These are phyloP conservation scores for Nevesoporus exiguus DNA, from an alignment of 768 basidiomycete species.

Conservation along the genomic window DNA sequence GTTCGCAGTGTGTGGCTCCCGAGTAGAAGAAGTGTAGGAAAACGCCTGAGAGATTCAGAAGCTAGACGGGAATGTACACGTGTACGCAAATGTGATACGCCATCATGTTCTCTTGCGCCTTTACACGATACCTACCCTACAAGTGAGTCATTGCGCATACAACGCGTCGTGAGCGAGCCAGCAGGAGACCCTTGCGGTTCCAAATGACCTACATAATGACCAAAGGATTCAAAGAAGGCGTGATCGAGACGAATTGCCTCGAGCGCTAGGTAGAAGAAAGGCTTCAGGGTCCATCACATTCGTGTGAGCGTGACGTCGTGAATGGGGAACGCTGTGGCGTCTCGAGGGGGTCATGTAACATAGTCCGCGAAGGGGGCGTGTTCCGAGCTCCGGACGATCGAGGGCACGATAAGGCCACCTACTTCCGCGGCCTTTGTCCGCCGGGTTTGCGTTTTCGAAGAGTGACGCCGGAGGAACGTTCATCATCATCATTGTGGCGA, in stretches of 20 bases:
- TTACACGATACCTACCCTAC: not conserved
- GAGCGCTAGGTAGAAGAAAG: not conserved
- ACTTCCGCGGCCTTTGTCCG: not conserved
- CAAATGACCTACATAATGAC: not conserved
- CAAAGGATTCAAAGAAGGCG: not conserved
- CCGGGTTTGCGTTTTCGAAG: no score
- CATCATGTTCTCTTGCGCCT: not conserved
- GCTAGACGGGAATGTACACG: not conserved
- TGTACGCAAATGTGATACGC: constrained; percentile 1
- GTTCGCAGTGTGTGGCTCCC: constrained; percentile 3
- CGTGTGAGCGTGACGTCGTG: constrained; percentile 13
- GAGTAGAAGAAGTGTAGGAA: not conserved
- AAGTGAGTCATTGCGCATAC: not conserved
- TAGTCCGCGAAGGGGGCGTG: constrained; percentile 12
- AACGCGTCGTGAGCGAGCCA: not conserved
- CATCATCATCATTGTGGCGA: no score
- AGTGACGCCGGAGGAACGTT: no score
- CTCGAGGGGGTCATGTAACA: no score
- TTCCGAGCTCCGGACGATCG: not conserved
- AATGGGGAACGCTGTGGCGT: constrained; percentile 2
- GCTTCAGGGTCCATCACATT: not conserved
- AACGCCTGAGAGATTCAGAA: not conserved
- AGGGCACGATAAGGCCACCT: not conserved
- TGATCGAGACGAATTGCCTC: not conserved
- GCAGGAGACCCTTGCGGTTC: not conserved